phyloP scores from a whole-genome alignment of 1,139 yeast genomes.

The Candida buenavistaensis region DNA sequence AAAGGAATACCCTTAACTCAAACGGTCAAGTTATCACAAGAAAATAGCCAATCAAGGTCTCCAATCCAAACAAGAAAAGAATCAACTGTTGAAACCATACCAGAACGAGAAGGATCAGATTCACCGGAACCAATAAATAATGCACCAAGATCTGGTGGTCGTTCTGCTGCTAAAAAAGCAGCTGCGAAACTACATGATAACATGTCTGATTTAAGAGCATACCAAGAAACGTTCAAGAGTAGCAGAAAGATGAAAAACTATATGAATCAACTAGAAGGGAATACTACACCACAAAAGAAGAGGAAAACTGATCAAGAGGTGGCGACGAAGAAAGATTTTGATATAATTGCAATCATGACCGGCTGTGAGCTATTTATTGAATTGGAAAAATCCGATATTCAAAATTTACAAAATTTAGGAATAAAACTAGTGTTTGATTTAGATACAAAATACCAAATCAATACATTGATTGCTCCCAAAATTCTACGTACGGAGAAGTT shows the following conservation, averaged over 20 bases:
- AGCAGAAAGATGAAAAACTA: conserved; percentile 38
- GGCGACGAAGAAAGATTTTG: conserved; percentile 1
- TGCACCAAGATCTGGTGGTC: conserved; percentile 19
- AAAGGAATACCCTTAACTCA: background rate
- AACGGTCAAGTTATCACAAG: too few relatives aligned
- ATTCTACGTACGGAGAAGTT: conserved; percentile 85
- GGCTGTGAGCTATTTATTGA: conserved; percentile 58
- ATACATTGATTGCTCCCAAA: conserved; percentile 73
- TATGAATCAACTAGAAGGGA: conserved; percentile 33
- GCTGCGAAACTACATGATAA: conserved; percentile 64
- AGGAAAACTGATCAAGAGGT: conserved; percentile 3
- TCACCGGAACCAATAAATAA: background rate
- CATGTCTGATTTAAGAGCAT: conserved; percentile 65
- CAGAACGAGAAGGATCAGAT: too few relatives aligned
- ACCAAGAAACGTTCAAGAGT: conserved; percentile 48
- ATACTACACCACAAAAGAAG: conserved; percentile 10
- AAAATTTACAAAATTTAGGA: conserved; percentile 31
- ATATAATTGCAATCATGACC: conserved; percentile 53
- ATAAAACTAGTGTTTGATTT: conserved; percentile 42
- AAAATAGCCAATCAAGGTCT: too few relatives aligned
- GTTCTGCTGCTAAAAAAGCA: conserved; percentile 67
- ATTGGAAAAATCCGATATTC: conserved; percentile 32
- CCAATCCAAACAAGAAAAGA: too few relatives aligned
- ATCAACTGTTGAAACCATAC: background rate
- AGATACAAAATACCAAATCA: conserved; percentile 24